Evolutionary conservation across 2,329 filamentous ascomycete species (phyloP).

Genomic region (Tolypocladium ovalisporum): DNA sequence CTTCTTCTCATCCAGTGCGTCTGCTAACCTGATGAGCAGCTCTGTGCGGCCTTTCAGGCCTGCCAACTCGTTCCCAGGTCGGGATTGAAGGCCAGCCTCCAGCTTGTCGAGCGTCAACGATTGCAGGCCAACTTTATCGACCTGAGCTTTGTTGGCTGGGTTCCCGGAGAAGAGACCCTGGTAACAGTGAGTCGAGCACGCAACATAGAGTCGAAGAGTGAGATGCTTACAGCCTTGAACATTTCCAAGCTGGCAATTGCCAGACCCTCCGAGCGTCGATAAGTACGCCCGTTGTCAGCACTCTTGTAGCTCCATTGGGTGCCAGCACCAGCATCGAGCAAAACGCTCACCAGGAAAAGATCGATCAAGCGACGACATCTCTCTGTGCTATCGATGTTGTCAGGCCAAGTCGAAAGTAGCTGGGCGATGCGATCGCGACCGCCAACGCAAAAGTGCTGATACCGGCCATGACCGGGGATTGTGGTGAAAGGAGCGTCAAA

Average conservation of each 20-base stretch:
- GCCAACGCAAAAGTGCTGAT: conserved; percentile 78
- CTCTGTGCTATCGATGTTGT: conserved; percentile 59
- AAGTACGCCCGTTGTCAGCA: conserved; percentile 72
- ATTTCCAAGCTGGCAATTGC: conserved; percentile 72
- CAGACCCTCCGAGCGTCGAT: conserved; percentile 77
- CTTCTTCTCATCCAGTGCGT: conserved; percentile 62
- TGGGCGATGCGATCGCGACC: conserved; percentile 63
- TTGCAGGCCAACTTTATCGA: conserved; percentile 73
- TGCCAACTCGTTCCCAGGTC: conserved; percentile 67
- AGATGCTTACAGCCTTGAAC: conserved; percentile 60
- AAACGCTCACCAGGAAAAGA: conserved; percentile 67
- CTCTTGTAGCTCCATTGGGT: conserved; percentile 89
- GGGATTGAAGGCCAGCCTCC: conserved; percentile 75
- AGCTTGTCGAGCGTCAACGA: conserved; percentile 64
- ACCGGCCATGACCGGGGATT: conserved; percentile 80
- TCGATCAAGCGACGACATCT: conserved; percentile 66
- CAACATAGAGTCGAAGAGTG: not conserved
- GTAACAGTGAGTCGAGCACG: conserved; percentile 7
- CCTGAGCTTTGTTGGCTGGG: conserved; percentile 70
- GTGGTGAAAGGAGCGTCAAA: conserved; percentile 42
- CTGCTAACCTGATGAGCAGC: conserved; percentile 63
- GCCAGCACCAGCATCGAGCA: conserved; percentile 82
- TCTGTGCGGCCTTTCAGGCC: conserved; percentile 78
- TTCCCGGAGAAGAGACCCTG: conserved; percentile 79
- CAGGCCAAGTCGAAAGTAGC: conserved; percentile 58